Percentiles rank a stretch among this genome's conserved stretches.
These are phyloP conservation scores for Paracoccidioides brasiliensis DNA, from an alignment of 2,329 filamentous ascomycete species.

Conservation along the genomic window DNA sequence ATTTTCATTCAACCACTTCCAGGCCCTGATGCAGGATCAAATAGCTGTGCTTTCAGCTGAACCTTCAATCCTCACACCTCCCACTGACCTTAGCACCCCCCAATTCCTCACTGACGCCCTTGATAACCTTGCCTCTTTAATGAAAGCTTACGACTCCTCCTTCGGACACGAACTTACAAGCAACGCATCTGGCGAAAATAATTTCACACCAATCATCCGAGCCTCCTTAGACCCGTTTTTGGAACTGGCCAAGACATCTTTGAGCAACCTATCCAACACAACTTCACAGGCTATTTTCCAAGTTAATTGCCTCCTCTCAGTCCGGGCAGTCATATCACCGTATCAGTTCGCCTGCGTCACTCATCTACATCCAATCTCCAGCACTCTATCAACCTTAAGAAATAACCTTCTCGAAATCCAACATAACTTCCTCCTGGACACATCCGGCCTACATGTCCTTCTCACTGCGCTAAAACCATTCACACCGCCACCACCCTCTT, in stretches of 20 bases:
- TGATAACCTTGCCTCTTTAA: conserved; percentile 61
- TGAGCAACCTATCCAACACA: conserved; percentile 23
- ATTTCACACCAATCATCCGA: conserved; percentile 61
- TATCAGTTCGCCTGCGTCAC: conserved; percentile 49
- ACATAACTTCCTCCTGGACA: conserved; percentile 56
- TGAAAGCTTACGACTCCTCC: conserved; percentile 79
- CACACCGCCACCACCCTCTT: conserved; percentile 12
- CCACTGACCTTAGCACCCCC: conserved; percentile 62
- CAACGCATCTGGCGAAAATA: conserved; percentile 45
- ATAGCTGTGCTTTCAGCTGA: conserved; percentile 53
- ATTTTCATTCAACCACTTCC: conserved; percentile 71
- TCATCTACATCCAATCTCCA: conserved; percentile 45
- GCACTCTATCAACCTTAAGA: conserved; percentile 33
- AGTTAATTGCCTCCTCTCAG: conserved; percentile 34
- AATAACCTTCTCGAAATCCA: conserved; percentile 53
- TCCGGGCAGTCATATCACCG: conserved; percentile 24
- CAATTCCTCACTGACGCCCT: conserved; percentile 70
- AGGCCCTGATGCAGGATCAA: conserved; percentile 65
- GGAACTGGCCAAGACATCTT: conserved; percentile 46
- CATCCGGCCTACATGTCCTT: conserved; percentile 59
- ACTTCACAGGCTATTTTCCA: conserved; percentile 37
- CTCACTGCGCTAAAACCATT: conserved; percentile 43
- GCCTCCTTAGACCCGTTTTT: conserved; percentile 83
- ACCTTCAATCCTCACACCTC: conserved; percentile 54
- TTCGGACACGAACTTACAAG: conserved; percentile 36